Conservation (phyloP, 805 yeast species). For the Lipomyces sp. region DNA sequence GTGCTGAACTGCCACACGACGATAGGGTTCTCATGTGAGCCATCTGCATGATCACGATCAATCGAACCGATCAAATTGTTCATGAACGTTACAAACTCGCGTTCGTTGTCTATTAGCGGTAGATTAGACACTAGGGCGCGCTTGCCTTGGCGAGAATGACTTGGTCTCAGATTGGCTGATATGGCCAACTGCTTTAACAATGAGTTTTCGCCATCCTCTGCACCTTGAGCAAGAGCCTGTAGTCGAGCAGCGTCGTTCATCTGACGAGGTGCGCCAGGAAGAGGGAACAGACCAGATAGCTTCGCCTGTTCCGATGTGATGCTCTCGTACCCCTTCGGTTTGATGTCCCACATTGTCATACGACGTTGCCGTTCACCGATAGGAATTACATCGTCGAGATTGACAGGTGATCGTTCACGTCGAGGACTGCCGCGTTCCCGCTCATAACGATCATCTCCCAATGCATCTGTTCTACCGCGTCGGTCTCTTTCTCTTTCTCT, state of each 20-base stretch:
- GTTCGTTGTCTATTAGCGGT: constrained; percentile 27
- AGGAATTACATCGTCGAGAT: constrained; percentile 51
- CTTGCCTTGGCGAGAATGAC: constrained; percentile 36
- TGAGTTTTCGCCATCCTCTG: constrained; percentile 14
- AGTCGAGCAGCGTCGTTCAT: constrained; percentile 30
- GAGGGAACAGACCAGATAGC: constrained; percentile 75
- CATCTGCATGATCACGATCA: constrained; percentile 17
- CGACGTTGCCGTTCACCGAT: constrained; percentile 59
- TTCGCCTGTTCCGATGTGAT: constrained; percentile 79
- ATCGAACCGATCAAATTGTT: constrained; percentile 32
- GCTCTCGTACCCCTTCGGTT: constrained; percentile 73
- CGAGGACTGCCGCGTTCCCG: constrained; percentile 17
- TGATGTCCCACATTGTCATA: constrained; percentile 68
- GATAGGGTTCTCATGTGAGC: constrained; percentile 18
- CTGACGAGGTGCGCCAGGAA: constrained; percentile 62
- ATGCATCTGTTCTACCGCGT: constrained; percentile 5
- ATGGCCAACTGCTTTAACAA: constrained; percentile 26
- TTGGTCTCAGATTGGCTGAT: constrained; percentile 30
- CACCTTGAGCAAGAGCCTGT: constrained; percentile 21
- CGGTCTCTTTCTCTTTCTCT: constrained; percentile 15
- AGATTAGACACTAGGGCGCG: constrained; percentile 33
- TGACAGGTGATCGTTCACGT: constrained; percentile 37
- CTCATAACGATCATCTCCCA: constrained; percentile 16
- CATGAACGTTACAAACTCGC: constrained; percentile 24
- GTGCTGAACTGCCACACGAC: constrained; percentile 28